Percentiles rank a stretch among this genome's conserved stretches.
Evolutionary conservation across 768 basidiomycete species (phyloP).

Genomic region (Cystobasidium onofrii): DNA sequence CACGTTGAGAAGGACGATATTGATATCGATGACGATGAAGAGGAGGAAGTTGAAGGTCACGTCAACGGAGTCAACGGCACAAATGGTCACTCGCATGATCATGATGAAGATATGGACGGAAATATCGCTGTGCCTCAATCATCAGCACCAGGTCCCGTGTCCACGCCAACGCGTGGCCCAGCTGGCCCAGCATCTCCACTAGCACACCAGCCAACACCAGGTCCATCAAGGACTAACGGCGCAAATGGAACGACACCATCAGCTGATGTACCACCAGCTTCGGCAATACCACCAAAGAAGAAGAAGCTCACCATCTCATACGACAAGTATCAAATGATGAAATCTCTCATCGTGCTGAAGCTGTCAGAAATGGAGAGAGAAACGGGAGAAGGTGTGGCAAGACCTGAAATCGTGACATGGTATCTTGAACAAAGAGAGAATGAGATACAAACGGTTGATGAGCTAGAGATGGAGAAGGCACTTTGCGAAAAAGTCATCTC

Average conservation of each 20-base stretch:
- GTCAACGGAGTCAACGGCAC: constrained; percentile 44
- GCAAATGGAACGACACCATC: background rate
- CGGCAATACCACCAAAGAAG: constrained; percentile 46
- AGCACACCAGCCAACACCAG: constrained; percentile 36
- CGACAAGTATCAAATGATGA: constrained; percentile 84
- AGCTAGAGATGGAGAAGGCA: constrained; percentile 82
- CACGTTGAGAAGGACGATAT: constrained; percentile 99
- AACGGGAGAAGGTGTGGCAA: constrained; percentile 67
- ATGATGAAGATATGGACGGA: constrained; percentile 58
- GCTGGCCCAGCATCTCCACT: constrained; percentile 44
- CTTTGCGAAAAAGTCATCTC: constrained; percentile 78
- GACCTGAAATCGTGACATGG: constrained; percentile 92
- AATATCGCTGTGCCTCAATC: constrained; percentile 51
- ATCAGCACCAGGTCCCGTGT: constrained; percentile 46
- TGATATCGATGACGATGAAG: constrained; percentile 84
- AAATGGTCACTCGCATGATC: constrained; percentile 43
- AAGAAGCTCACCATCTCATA: constrained; percentile 84
- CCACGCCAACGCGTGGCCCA: constrained; percentile 45
- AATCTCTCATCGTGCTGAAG: constrained; percentile 77
- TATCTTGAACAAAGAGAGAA: constrained; percentile 83
- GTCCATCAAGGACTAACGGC: constrained; percentile 43
- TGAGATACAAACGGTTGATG: constrained; percentile 71
- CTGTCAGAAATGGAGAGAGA: constrained; percentile 67
- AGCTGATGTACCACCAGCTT: constrained; percentile 43
- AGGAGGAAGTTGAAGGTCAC: constrained; percentile 52